Conservation (phyloP, 257 asterid genomes). For the Nicotiana obtusifolia region DNA sequence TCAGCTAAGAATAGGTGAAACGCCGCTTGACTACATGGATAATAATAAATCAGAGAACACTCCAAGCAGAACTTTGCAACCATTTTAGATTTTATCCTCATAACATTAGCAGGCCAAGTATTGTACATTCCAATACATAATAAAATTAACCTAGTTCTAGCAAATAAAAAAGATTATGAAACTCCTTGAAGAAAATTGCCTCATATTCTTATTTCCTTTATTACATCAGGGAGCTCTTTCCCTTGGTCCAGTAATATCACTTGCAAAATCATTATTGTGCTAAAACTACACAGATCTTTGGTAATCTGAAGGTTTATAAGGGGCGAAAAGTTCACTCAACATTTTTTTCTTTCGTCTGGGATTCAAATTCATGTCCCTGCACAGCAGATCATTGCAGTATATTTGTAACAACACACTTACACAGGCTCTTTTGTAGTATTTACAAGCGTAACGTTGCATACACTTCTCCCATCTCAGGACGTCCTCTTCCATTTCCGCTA, state of each 20-base stretch:
- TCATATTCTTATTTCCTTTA: neutral
- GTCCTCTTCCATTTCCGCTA: constrained; percentile 46
- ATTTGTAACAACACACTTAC: constrained; percentile 48
- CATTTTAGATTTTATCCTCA: no score
- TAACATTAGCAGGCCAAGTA: no score
- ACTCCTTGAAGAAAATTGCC: neutral
- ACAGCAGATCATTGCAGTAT: constrained; percentile 50
- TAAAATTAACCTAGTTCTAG: no score
- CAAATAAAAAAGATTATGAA: no score
- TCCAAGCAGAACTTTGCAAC: no score
- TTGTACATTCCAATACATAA: no score
- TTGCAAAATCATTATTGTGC: neutral
- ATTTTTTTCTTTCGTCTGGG: constrained; percentile 41
- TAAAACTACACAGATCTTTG: neutral
- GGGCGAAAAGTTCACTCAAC: constrained; percentile 29
- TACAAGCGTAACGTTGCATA: constrained; percentile 20
- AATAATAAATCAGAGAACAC: no score
- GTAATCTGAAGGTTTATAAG: constrained; percentile 47
- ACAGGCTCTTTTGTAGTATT: constrained; percentile 43
- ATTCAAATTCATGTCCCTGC: constrained; percentile 43
- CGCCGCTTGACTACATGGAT: no score
- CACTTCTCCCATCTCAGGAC: constrained; percentile 38
- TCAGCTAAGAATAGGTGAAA: no score
- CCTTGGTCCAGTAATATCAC: neutral
- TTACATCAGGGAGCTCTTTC: neutral